A percentile compares a stretch with the other conserved stretches of the same genome.
phyloP scores from a whole-genome alignment of 2,329 filamentous ascomycete genomes.

The Arthroderma sp. region DNA sequence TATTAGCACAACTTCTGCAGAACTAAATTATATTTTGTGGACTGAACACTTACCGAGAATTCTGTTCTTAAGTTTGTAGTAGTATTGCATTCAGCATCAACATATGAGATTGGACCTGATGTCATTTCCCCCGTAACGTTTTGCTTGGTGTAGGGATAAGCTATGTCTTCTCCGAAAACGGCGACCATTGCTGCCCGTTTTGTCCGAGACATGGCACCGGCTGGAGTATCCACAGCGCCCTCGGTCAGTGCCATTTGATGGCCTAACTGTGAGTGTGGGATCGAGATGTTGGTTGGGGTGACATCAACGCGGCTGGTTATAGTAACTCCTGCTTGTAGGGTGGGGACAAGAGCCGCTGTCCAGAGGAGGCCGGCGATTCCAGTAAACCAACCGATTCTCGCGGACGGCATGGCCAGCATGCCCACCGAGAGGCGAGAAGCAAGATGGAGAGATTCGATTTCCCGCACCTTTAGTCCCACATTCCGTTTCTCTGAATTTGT shows the following conservation, averaged over 20 bases:
- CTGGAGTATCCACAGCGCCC: slow-evolving; percentile 3
- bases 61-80: not conserved
- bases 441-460: slow-evolving; percentile 5
- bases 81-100: slow-evolving; percentile 3
- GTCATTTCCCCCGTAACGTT: slow-evolving; percentile 1
- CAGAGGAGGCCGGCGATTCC: slow-evolving; percentile 3
- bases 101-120: not conserved
- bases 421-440: slow-evolving; percentile 2
- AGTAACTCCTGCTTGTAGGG: slow-evolving; percentile 1
- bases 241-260: slow-evolving; percentile 1
- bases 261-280: slow-evolving; percentile 2
- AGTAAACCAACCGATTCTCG: slow-evolving; percentile 1
- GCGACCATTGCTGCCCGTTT: slow-evolving; percentile 2
- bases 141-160: slow-evolving; percentile 1
- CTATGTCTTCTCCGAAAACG: slow-evolving; percentile 1
- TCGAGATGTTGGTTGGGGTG: not conserved
- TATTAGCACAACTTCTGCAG: too few species aligned
- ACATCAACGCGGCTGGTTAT: slow-evolving; percentile 2
- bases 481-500: not conserved
- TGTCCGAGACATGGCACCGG: slow-evolving; percentile 1
- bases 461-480: slow-evolving; percentile 1
- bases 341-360: slow-evolving; percentile 2
- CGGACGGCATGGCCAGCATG: slow-evolving; percentile 1
- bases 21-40: too few species aligned
- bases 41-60: not conserved